A percentile compares a stretch with the other conserved stretches of the same genome.
phyloP scores from a whole-genome alignment of 805 yeast species.

The Zygoascus bituminiphila region DNA sequence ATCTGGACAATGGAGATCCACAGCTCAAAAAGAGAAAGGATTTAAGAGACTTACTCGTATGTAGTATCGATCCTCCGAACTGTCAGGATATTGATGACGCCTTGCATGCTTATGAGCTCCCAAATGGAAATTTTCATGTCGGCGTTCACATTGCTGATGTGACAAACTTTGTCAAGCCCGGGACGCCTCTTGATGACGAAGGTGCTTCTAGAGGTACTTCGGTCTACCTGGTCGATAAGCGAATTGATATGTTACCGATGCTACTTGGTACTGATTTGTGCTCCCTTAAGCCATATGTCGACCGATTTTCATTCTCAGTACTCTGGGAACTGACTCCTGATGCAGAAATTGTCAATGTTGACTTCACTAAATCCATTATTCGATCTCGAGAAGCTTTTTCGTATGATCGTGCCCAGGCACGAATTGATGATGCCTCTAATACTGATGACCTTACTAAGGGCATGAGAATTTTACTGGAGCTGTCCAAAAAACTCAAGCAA shows the following conservation, averaged over 20 bases:
- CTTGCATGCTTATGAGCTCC: constrained; percentile 71
- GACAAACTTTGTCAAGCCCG: constrained; percentile 91
- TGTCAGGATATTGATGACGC: constrained; percentile 99
- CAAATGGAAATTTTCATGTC: constrained; percentile 92
- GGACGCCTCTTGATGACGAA: constrained; percentile 85
- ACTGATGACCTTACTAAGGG: constrained; percentile 82
- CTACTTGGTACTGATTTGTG: constrained; percentile 91
- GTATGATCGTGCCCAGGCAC: constrained; percentile 83
- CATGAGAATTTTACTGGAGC: constrained; percentile 67
- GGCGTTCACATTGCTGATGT: constrained; percentile 99
- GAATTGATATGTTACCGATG: constrained; percentile 98
- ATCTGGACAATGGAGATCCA: constrained; percentile 29
- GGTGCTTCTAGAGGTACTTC: constrained; percentile 98
- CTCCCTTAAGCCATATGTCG: constrained; percentile 90
- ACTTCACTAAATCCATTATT: constrained; percentile 80
- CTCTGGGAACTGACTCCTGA: constrained; percentile 88
- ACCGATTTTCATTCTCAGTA: constrained; percentile 90
- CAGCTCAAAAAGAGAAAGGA: constrained; percentile 59
- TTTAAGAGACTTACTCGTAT: constrained; percentile 78
- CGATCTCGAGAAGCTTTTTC: constrained; percentile 90
- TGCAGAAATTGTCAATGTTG: constrained; percentile 74
- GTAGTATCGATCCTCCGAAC: constrained; percentile 95
- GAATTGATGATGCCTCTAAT: constrained; percentile 73
- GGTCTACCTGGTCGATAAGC: constrained; percentile 91
- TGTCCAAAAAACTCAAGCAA: constrained; percentile 82